phyloP scores from a whole-genome alignment of 2,329 filamentous ascomycete genomes.

The Ascochyta lentis region DNA sequence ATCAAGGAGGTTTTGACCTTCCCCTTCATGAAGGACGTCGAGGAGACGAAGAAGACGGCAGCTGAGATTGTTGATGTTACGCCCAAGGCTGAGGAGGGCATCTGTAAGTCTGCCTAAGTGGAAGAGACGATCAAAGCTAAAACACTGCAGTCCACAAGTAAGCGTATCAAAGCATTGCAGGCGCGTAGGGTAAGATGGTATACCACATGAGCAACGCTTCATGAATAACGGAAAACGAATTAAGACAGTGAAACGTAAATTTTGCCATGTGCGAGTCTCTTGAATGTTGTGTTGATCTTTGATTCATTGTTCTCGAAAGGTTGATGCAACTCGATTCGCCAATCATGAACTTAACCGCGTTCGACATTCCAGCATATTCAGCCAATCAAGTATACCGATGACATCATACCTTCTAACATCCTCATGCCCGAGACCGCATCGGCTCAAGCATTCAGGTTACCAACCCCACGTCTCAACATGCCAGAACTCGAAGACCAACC shows the following conservation, averaged over 20 bases:
- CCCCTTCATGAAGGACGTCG: slow-evolving; percentile 90
- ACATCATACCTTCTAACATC: slow-evolving; percentile 10
- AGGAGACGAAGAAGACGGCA: slow-evolving; percentile 60
- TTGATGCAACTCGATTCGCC: no score
- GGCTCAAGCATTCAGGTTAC: neutral
- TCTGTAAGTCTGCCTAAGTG: slow-evolving; percentile 45
- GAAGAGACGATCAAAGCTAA: slow-evolving; percentile 5
- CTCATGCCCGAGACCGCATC: neutral
- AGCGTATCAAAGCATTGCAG: slow-evolving; percentile 23
- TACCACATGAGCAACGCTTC: slow-evolving; percentile 18
- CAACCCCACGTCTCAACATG: neutral
- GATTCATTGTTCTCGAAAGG: no score
- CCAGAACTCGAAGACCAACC: slow-evolving; percentile 3
- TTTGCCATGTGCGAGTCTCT: no score
- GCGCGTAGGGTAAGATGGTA: slow-evolving; percentile 11
- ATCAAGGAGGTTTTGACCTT: slow-evolving; percentile 97
- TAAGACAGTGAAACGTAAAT: neutral
- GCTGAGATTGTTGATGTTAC: slow-evolving; percentile 69
- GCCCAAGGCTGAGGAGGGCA: slow-evolving; percentile 67
- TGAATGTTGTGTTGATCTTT: no score
- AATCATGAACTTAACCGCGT: neutral
- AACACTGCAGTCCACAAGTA: slow-evolving; percentile 28
- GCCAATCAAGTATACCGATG: slow-evolving; percentile 4
- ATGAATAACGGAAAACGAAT: slow-evolving; percentile 13
- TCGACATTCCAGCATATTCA: slow-evolving; percentile 4